Conservation (phyloP, 1,284 basidiomycete genomes). For the Agaricales sp. region DNA sequence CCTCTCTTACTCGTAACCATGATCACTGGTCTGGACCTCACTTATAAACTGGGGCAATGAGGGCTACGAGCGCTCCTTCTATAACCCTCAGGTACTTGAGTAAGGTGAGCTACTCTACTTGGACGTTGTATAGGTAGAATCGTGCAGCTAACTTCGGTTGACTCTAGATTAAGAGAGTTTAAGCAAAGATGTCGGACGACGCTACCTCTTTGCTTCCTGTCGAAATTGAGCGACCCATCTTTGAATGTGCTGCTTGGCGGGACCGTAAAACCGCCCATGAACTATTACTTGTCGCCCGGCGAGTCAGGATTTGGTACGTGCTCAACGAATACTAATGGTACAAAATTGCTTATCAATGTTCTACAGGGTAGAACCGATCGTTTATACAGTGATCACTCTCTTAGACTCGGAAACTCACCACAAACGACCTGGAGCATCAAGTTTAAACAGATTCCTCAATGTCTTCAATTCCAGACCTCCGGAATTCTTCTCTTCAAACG, state of each 20-base stretch:
- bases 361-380: not conserved
- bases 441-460: not conserved
- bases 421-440: not conserved
- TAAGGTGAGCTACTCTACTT: no score
- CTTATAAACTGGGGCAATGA: not conserved
- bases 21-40: not conserved
- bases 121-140: no score
- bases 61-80: not conserved
- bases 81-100: no score
- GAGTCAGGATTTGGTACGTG: not conserved
- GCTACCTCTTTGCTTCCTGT: not conserved
- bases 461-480: not conserved
- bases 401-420: not conserved
- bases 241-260: not conserved
- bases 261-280: not conserved
- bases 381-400: not conserved
- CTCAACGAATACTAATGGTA: not conserved
- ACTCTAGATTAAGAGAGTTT: no score
- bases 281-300: not conserved
- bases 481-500: not conserved
- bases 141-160: no score
- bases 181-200: not conserved
- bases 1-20: not conserved
- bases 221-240: constrained; percentile 1
- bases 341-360: not conserved